Base-by-base conservation (phyloP, 306 rosid genomes). In the Carpinus viminea region DNA sequence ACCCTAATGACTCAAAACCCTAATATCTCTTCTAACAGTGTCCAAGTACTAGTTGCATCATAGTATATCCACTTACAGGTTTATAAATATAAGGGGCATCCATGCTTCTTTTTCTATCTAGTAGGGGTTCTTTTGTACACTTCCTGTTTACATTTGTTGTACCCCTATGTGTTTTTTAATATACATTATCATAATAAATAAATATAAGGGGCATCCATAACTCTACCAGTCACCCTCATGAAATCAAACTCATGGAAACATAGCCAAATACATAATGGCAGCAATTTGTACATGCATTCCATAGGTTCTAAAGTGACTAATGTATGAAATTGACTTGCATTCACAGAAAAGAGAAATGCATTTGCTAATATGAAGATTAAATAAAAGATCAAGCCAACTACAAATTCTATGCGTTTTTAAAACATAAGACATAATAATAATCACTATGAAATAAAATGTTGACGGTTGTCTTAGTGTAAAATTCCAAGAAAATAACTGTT, bases 401-500 rank as follows among this genome's bases (percentile, higher is more conserved):
- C n/a, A 62, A 31, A 62, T 62, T 34, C 45, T 31, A 62, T n/a
- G 8, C 3, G 2, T 26, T 61, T 61, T 31, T 5, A 21, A 57
- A 57, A 57, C 28, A 43, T 12, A 13, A 26, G 20, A 61, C 43
- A 28, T 1, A 26, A 61, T 12, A 26, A 61, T 3, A 28, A 61
- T 28, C 18, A 28, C 41, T 12, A 12, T 2, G 12, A 4, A 61
- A 28, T 61, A 59, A 41, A 38, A 38, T 38, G 74, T 8, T 31
- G 21, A 70, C 64, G 70, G 43, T 61, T 73, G 69, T 69, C 9
- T 36, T 54, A 59, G 71, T 53, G 78, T n/a, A 17, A 17, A 79
- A 68, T 16, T 73, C 54, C 46, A 71, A 81, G 36, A 74, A 75
- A 66, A 78, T n/a, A 55, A 8, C 70, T 75, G 55, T 65, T 60